These are phyloP conservation scores for Butyriboletus appendiculatus DNA, from an alignment of 1,284 basidiomycete genomes.

Conservation along the genomic window DNA sequence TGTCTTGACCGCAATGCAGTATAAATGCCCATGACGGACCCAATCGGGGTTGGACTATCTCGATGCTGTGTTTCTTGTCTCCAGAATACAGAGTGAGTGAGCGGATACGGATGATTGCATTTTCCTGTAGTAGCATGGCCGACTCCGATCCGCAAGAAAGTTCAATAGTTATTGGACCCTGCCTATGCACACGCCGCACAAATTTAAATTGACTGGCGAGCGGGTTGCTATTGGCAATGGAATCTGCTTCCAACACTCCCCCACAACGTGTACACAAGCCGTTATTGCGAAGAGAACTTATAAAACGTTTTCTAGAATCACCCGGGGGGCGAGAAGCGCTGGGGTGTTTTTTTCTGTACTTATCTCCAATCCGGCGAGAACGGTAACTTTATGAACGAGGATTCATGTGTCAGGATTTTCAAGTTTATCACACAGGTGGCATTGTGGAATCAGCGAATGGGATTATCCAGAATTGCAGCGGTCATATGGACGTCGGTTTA, in stretches of 20 bases:
- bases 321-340: slow-evolving; percentile 33
- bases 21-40: neutral
- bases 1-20: slow-evolving; percentile 2
- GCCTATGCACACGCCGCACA: neutral
- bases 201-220: neutral
- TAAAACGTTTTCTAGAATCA: slow-evolving; percentile 42
- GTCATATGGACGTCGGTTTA: slow-evolving; percentile 73
- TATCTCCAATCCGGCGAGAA: slow-evolving; percentile 62
- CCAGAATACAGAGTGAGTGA: neutral
- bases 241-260: slow-evolving; percentile 14
- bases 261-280: slow-evolving; percentile 28
- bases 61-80: slow-evolving; percentile 8
- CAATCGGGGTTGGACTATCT: neutral
- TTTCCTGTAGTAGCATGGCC: neutral
- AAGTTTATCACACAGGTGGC: slow-evolving; percentile 48
- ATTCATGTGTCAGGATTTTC: neutral
- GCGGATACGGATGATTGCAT: neutral
- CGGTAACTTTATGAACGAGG: slow-evolving; percentile 40
- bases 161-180: slow-evolving; percentile 9
- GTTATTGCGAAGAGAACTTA: slow-evolving; percentile 75
- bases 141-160: slow-evolving; percentile 10
- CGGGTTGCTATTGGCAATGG: slow-evolving; percentile 26
- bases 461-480: slow-evolving; percentile 33
- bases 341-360: slow-evolving; percentile 62
- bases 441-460: slow-evolving; percentile 61